Percentiles rank a stretch among this genome's conserved stretches.
Evolutionary conservation across 345 rosid genomes (phyloP).

Genomic region (Eucalyptus polyanthemos): DNA sequence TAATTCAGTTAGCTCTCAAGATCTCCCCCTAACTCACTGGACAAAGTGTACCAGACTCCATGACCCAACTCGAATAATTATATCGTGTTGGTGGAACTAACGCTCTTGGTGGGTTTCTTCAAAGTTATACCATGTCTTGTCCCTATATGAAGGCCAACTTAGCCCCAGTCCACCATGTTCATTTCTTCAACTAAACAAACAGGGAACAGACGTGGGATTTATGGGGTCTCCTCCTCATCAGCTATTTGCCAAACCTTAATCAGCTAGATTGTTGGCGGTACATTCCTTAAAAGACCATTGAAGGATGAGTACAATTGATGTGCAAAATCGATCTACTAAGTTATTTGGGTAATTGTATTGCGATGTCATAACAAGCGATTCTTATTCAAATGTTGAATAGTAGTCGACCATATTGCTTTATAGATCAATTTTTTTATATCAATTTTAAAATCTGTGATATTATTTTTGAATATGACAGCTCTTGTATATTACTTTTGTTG

Average conservation of each 20-base stretch:
- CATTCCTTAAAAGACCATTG: background rate
- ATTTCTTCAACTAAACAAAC: background rate
- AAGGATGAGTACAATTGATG: background rate
- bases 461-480: background rate
- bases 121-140: background rate
- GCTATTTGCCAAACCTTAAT: background rate
- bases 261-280: background rate
- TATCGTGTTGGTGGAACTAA: conserved; percentile 10
- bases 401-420: background rate
- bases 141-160: background rate
- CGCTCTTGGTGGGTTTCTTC: background rate
- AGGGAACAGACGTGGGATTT: background rate
- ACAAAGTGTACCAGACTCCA: conserved; percentile 1
- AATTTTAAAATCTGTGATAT: background rate
- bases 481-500: background rate
- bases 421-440: background rate
- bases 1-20: background rate
- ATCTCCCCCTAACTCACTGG: conserved; percentile 1
- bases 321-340: background rate
- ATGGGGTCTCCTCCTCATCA: background rate
- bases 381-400: background rate
- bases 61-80: background rate
- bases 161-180: background rate
- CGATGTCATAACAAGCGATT: background rate
- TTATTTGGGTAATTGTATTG: background rate